Evolutionary conservation across 257 asterid species (phyloP), one percentile per base, ranked within the genome.

Genomic region (Parsonsia alboflavescens): DNA sequence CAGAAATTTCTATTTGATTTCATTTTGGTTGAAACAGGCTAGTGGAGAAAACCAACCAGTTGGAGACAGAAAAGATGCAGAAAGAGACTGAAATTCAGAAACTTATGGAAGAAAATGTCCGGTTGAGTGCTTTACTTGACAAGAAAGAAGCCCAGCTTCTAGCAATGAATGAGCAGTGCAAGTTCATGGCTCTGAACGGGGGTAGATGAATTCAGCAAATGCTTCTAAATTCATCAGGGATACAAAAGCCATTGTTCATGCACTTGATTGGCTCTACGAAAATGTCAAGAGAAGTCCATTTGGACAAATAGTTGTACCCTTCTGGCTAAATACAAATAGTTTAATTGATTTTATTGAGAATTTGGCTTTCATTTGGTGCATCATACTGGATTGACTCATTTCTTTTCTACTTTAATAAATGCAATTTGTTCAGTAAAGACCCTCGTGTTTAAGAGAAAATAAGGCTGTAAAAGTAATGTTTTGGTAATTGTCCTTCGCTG

Each of bases 101-200:
- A 80, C 89, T 92, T 19, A 89, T 95, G 98, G 96, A 93, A 80
- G 97, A 92, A 84, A 95, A 95, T 52, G 89, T 88, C 66, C 86
- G 86, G 73, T 83, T 95, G 74, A 84, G 83, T 70, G 83, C 92
- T 84, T 85, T 80, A 48, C 96, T 92, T 52, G 99, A 92, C 88
- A 87, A 92, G 85, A 95, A 95, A 85, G 99, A 95, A 80, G 99
- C 99, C 77, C 99, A 95, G 75, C 98, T 95, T 13, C 75, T 87
- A 59, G 99, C 99, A 81, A 89, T 95, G 99, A 95, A 89, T 52
- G 99, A 92, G 85, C 98, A 95, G 79, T 95, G 98, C 89, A 95
- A 95, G 84, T 86, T 95, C 64, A 89, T 95, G 96, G 99, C 96
- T 16, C 85, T 95, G 42, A 87, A 81, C 76, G 86, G 57, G 36